Conservation (phyloP, 2,329 filamentous ascomycete genomes). For the Cordyceps sp. region DNA sequence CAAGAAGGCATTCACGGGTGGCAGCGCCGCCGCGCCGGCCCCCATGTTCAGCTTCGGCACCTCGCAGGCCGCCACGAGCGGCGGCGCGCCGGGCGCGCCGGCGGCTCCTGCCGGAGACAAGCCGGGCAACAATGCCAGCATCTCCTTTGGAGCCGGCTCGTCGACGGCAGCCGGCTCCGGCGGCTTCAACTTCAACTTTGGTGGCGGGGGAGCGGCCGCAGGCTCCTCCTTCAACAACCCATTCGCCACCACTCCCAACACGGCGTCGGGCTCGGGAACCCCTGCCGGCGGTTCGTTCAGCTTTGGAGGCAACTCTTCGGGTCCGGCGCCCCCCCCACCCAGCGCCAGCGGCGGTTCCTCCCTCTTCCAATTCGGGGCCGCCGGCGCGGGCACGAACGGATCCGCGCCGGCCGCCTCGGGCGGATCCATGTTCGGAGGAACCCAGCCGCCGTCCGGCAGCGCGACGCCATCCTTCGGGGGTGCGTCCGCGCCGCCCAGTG, state of each 20-base stretch:
- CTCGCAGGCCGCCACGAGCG: constrained; percentile 5
- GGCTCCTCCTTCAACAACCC: constrained; percentile 21
- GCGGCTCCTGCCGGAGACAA: too few species aligned
- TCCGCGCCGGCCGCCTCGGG: constrained; percentile 7
- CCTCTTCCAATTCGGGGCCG: constrained; percentile 25
- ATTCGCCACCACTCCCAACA: constrained; percentile 13
- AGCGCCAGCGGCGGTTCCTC: too few species aligned
- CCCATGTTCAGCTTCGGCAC: constrained; percentile 7
- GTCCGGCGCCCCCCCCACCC: constrained; percentile 11
- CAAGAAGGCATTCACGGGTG: constrained; percentile 17
- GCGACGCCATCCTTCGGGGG: constrained; percentile 15
- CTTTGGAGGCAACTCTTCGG: constrained; percentile 16
- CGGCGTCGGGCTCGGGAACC: constrained; percentile 8
- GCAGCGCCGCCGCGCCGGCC: constrained; percentile 12
- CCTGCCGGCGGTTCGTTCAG: constrained; percentile 17
- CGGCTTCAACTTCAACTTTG: constrained; percentile 16
- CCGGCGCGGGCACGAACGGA: constrained; percentile 6
- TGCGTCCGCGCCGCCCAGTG: constrained; percentile 9
- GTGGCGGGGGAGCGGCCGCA: constrained; percentile 6
- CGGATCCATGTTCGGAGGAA: constrained; percentile 11
- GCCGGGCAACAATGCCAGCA: constrained; percentile 7
- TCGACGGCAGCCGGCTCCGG: constrained; percentile 8
- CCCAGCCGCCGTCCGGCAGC: constrained; percentile 5
- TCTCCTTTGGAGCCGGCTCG: constrained; percentile 19
- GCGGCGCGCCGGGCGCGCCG: too few species aligned